These are phyloP conservation scores for Globisporangium iwayamae DNA, from an alignment of 352 stramenopile species.

Conservation along the genomic window DNA sequence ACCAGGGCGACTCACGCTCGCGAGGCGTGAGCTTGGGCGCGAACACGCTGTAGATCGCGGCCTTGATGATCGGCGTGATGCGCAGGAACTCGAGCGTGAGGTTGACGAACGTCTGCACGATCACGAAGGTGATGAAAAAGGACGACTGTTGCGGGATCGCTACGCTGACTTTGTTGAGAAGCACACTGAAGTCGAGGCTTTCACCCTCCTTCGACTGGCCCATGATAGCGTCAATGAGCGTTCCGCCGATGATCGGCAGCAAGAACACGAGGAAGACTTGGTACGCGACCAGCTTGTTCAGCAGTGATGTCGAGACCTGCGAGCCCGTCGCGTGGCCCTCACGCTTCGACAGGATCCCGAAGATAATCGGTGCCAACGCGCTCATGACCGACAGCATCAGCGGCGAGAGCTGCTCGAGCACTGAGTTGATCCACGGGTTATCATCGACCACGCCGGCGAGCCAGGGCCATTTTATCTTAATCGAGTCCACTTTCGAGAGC, in stretches of 20 bases:
- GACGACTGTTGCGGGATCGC: conserved; percentile 71
- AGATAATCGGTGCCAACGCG: conserved; percentile 78
- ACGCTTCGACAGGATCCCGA: conserved; percentile 73
- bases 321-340: conserved; percentile 71
- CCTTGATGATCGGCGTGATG: conserved; percentile 71
- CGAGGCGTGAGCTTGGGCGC: conserved; percentile 80
- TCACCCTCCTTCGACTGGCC: conserved; percentile 40
- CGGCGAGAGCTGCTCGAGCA: conserved; percentile 75
- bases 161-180: conserved; percentile 56
- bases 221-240: conserved; percentile 67
- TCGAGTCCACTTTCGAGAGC: conserved; percentile 58
- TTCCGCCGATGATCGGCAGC: conserved; percentile 81
- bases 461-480: conserved; percentile 48
- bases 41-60: conserved; percentile 68
- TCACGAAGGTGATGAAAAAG: conserved; percentile 79
- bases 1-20: conserved; percentile 61
- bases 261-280: conserved; percentile 82
- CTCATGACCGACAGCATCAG: conserved; percentile 80
- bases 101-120: conserved; percentile 73
- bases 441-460: conserved; percentile 42
- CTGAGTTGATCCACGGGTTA: conserved; percentile 62
- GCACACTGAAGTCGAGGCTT: conserved; percentile 34
- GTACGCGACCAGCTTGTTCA: conserved; percentile 82
- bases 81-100: conserved; percentile 67
- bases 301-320: conserved; percentile 60